Evolutionary conservation across 177 flowering plant species (phyloP), one percentile per base, ranked within the genome.

Genomic region (Telopea speciosissima): DNA sequence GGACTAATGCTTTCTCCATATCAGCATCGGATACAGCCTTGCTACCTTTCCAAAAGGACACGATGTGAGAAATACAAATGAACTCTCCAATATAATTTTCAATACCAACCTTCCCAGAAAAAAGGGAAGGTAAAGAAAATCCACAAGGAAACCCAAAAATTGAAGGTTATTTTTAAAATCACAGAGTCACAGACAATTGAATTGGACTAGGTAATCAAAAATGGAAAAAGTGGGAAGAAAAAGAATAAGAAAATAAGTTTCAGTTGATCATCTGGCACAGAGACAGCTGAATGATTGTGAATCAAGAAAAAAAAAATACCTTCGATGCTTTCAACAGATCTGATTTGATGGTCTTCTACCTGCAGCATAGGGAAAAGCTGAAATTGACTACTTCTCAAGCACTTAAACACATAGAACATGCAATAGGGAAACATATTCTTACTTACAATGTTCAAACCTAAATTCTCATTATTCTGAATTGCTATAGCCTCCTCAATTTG

Each of bases 1-100:
- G 87, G 56, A 95, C 90, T 80, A 95, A 91, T 67, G 98, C 99
- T 80, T 88, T 95, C 75, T 90, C 97, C 42, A 87, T 84, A 79
- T 78, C 80, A 72, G 77, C 60, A 73, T 83, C 87, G 21, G 74
- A 26, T 23, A 69, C 58, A 68, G 81, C 73, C 81, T 76, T 89
- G 81, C 72, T 73, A 36, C 88, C 97, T 94, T 89, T 76, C 68
- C 73, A 82, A 77, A 76, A 63, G 5, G 25, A 54, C n/a, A 54
- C 3, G 6, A 12, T 21, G n/a, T 54, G 59, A 54, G n/a, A 5
- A n/a, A n/a, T n/a, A 54, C 7, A 5, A 54, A 54, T 21, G n/a
- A 54, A 16, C 14, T 44, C 11, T 9, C 49, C 49, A 44, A 44
- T 9, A 44, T 13, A 44, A 13, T 2, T 13, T 44, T 44, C 49